These are phyloP conservation scores for Sedum album DNA, from an alignment of 164 flowering plant species.

Conservation along the genomic window DNA sequence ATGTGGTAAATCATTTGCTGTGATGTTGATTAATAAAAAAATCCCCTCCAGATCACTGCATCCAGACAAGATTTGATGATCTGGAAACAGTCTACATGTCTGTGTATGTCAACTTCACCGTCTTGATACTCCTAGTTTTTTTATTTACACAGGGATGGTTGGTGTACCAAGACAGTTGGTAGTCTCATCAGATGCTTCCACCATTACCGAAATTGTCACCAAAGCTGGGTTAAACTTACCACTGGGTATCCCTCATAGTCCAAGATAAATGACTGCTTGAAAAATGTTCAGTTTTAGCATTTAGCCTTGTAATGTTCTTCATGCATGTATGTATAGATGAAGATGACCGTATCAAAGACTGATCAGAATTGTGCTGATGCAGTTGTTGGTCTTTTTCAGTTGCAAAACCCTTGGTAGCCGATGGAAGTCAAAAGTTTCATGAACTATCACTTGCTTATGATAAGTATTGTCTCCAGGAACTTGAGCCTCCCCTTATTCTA, in stretches of 20 bases:
- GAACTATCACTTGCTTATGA: constrained; percentile 55
- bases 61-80: background rate
- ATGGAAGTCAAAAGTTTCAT: constrained; percentile 54
- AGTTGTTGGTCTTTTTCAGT: background rate
- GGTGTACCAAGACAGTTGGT: constrained; percentile 3
- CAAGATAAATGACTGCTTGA: background rate
- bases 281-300: background rate
- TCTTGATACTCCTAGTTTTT: background rate
- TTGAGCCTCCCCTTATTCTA: constrained; percentile 48
- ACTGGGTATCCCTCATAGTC: background rate
- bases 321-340: background rate
- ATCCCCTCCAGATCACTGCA: background rate
- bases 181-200: background rate
- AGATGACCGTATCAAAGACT: background rate
- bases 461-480: constrained; percentile 35
- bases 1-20: background rate
- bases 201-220: background rate
- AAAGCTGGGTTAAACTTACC: constrained; percentile 3
- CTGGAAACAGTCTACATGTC: background rate
- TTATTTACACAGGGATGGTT: background rate
- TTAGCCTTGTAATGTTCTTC: background rate
- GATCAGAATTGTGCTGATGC: background rate
- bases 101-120: background rate
- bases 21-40: background rate
- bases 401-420: constrained; percentile 19